Evolutionary conservation across 352 stramenopile species (phyloP).

Genomic region (Pythium vanterpoolii): DNA sequence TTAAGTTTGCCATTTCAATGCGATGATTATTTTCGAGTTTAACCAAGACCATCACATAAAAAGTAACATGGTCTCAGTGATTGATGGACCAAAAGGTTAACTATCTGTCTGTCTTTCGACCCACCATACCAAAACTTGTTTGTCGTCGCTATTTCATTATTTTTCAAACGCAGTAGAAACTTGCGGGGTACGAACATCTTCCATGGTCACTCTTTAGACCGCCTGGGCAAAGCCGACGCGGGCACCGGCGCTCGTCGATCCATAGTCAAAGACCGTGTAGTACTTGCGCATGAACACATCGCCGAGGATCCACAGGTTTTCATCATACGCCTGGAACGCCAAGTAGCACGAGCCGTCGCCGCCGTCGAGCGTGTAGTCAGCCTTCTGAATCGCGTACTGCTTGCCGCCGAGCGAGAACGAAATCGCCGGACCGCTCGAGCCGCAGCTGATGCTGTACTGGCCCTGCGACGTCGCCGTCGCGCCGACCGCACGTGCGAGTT

Average conservation of each 20-base stretch:
- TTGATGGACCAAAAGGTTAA: no score
- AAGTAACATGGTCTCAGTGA: no score
- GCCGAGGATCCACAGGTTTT: slow-evolving; percentile 90
- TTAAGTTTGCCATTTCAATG: no score
- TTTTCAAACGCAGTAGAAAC: no score
- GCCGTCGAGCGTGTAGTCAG: slow-evolving; percentile 93
- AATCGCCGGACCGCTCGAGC: slow-evolving; percentile 83
- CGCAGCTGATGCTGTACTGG: slow-evolving; percentile 95
- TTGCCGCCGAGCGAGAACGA: slow-evolving; percentile 91
- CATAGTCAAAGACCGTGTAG: slow-evolving; percentile 93
- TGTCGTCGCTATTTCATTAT: no score
- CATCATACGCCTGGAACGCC: slow-evolving; percentile 94
- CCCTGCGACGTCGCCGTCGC: slow-evolving; percentile 59
- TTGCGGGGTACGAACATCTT: no score
- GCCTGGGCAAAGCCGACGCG: slow-evolving; percentile 86
- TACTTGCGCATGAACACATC: slow-evolving; percentile 96
- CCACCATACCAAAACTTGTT: no score
- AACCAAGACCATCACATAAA: no score
- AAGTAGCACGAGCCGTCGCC: slow-evolving; percentile 89
- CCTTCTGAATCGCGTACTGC: slow-evolving; percentile 87
- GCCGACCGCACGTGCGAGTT: slow-evolving; percentile 82
- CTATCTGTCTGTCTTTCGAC: no score
- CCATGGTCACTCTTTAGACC: no score
- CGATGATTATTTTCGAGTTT: no score
- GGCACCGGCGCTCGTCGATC: slow-evolving; percentile 54